phyloP scores from a whole-genome alignment of 164 flowering plant genomes.

The Houttuynia cordata region DNA sequence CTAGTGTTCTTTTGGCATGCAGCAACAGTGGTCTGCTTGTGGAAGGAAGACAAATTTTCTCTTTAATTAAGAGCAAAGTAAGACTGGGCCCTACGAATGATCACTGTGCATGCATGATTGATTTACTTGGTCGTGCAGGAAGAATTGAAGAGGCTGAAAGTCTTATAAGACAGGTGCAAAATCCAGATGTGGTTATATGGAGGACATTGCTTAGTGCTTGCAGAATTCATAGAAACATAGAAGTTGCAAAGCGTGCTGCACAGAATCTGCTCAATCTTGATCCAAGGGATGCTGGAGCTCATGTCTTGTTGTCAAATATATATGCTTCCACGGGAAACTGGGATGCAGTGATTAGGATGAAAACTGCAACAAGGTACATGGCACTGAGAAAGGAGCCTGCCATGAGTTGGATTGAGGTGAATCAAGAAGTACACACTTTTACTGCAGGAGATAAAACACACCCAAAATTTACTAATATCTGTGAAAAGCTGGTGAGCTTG shows the following conservation, averaged over 20 bases:
- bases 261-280: constrained; percentile 21
- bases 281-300: constrained; percentile 27
- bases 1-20: constrained; percentile 38
- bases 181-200: constrained; percentile 41
- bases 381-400: constrained; percentile 36
- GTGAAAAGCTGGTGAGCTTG: constrained; percentile 18
- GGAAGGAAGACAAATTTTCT: constrained; percentile 33
- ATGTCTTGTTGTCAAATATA: constrained; percentile 29
- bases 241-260: constrained; percentile 23
- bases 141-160: constrained; percentile 38
- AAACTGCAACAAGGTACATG: constrained; percentile 27
- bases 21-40: constrained; percentile 40
- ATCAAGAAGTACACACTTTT: constrained; percentile 26
- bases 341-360: constrained; percentile 27
- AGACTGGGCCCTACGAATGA: constrained; percentile 19
- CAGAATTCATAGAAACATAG: constrained; percentile 32
- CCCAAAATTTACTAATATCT: constrained; percentile 22
- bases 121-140: constrained; percentile 41
- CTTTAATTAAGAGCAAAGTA: constrained; percentile 10
- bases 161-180: constrained; percentile 16
- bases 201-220: constrained; percentile 39
- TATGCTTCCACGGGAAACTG: constrained; percentile 39
- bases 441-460: constrained; percentile 36
- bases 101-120: constrained; percentile 47
- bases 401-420: constrained; percentile 38